A percentile compares a stretch with the other conserved stretches of the same genome.
These are phyloP conservation scores for Linum trigynum DNA, from an alignment of 345 rosid genomes.

Conservation along the genomic window DNA sequence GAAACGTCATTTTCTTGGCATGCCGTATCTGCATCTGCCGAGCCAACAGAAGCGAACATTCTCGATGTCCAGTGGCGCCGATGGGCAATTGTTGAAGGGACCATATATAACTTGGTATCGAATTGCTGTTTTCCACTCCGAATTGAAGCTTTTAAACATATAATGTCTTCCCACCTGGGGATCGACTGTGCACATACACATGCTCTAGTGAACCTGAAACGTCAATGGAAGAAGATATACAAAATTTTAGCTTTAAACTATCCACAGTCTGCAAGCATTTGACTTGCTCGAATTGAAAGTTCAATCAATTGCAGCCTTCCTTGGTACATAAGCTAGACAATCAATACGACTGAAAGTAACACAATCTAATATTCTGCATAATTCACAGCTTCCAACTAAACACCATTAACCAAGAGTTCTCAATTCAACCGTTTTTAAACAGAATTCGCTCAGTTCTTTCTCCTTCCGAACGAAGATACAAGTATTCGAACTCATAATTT, in stretches of 20 bases:
- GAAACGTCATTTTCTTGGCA: conserved; percentile 18
- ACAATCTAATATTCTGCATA: neutral
- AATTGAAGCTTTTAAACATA: conserved; percentile 13
- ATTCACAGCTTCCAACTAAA: neutral
- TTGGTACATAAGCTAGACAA: neutral
- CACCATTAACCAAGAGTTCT: neutral
- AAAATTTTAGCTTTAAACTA: neutral
- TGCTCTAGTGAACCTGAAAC: conserved; percentile 29
- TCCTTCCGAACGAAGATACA: neutral
- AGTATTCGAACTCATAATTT: neutral
- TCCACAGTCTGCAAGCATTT: neutral
- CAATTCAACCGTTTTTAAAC: neutral
- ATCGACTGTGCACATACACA: conserved; percentile 13
- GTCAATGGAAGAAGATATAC: neutral
- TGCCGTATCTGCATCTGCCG: conserved; percentile 22
- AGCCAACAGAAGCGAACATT: conserved; percentile 26
- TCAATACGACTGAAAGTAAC: too few species aligned
- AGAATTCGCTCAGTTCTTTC: neutral
- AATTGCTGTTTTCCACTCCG: conserved; percentile 24
- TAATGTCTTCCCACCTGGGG: conserved; percentile 11
- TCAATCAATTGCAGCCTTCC: neutral
- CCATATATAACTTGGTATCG: conserved; percentile 26
- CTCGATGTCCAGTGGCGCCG: conserved; percentile 16
- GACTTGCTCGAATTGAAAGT: neutral
- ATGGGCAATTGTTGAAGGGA: conserved; percentile 18